Conservation (phyloP, 164 flowering plant species). For the Aristolochia contorta region DNA sequence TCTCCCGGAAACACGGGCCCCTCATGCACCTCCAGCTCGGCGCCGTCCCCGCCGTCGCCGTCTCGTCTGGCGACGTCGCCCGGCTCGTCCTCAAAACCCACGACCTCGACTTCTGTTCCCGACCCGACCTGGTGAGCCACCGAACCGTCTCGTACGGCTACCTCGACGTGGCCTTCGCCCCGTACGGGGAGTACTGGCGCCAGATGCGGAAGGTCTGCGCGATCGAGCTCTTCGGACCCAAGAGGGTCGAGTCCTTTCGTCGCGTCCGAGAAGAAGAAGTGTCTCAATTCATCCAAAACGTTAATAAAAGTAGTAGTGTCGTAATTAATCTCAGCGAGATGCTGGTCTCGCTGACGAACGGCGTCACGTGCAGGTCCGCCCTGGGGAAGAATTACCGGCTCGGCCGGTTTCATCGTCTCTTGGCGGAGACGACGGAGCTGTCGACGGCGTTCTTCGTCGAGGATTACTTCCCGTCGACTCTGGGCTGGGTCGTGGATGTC, state of each 20-base stretch:
- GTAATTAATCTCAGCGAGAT: not conserved
- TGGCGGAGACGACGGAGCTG: not conserved
- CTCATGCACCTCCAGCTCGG: conserved; percentile 3
- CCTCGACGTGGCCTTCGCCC: not conserved
- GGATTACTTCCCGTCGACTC: not conserved
- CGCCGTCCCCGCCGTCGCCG: not conserved
- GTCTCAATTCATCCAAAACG: not conserved
- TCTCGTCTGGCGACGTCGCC: not conserved
- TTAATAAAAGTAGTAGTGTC: not conserved
- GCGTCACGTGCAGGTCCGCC: not conserved
- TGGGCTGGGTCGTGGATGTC: not conserved
- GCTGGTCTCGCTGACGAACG: not conserved
- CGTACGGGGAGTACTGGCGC: conserved; percentile 5
- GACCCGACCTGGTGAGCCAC: not conserved
- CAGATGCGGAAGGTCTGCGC: not conserved
- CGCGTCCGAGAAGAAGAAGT: not conserved
- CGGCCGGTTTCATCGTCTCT: not conserved
- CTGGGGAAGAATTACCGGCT: not conserved
- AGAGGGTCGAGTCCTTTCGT: not conserved
- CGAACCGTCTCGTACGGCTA: not conserved
- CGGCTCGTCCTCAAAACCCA: not conserved
- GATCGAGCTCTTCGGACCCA: not conserved
- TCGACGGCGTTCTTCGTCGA: not conserved
- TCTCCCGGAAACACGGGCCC: not conserved
- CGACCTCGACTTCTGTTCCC: not conserved